Percentiles rank a stretch among this genome's conserved stretches.
Conservation (phyloP, 441 rosid genomes). For the Gossypium armourianum region DNA sequence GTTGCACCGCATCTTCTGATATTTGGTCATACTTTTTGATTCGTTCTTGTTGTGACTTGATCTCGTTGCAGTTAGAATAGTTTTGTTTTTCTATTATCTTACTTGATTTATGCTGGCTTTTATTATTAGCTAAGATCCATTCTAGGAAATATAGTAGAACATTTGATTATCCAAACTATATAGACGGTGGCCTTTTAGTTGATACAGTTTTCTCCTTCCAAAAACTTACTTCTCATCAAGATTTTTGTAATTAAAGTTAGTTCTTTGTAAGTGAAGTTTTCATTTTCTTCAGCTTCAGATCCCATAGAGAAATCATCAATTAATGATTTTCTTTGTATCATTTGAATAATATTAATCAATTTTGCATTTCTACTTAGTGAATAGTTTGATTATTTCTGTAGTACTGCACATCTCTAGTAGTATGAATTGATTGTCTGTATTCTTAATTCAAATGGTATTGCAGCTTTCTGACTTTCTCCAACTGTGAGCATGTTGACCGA, state of each 20-base stretch:
- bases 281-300: neutral
- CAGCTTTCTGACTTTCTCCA: conserved; percentile 15
- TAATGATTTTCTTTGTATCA: neutral
- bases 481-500: conserved; percentile 20
- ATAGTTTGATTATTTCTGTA: neutral
- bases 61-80: conserved; percentile 1
- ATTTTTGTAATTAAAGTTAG: neutral
- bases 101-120: conserved; percentile 8
- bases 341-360: neutral
- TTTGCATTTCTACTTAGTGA: neutral
- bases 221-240: neutral
- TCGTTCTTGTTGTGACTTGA: conserved; percentile 4
- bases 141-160: neutral
- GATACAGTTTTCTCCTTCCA: neutral
- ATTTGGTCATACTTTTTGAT: neutral
- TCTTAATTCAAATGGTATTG: conserved; percentile 11
- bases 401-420: neutral
- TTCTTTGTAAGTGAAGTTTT: conserved; percentile 2
- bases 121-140: neutral
- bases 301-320: neutral
- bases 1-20: neutral
- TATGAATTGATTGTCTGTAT: neutral
- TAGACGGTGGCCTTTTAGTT: neutral
- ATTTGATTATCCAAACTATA: conserved; percentile 10
- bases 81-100: conserved; percentile 7